phyloP scores from a whole-genome alignment of 1,139 yeast genomes.

The Yamadazyma jaroonii region DNA sequence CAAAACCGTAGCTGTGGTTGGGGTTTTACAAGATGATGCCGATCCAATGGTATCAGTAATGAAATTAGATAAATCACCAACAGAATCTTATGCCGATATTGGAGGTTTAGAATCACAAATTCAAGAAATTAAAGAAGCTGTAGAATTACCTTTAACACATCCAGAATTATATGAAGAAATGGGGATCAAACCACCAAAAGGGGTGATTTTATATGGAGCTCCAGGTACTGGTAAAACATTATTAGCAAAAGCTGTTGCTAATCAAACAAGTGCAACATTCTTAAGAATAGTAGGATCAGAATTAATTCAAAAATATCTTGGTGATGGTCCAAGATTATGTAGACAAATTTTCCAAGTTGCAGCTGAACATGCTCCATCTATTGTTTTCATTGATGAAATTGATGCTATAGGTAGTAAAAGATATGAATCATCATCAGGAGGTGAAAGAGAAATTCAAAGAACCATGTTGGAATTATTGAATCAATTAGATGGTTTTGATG shows the following conservation, averaged over 20 bases:
- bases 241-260: conserved; percentile 97
- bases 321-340: conserved; percentile 96
- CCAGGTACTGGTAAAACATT: conserved; percentile 99
- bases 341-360: conserved; percentile 97
- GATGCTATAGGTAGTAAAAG: conserved; percentile 99
- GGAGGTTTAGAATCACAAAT: conserved; percentile 97
- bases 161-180: conserved; percentile 98
- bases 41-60: conserved; percentile 98
- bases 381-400: conserved; percentile 97
- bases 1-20: conserved; percentile 91
- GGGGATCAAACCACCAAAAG: conserved; percentile 99
- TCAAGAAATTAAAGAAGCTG: conserved; percentile 97
- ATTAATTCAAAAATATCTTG: conserved; percentile 92
- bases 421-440: conserved; percentile 94
- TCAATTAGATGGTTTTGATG: conserved; percentile 98
- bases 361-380: conserved; percentile 95
- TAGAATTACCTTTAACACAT: conserved; percentile 94
- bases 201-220: conserved; percentile 96
- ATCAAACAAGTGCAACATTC: conserved; percentile 95
- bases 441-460: conserved; percentile 97
- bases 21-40: conserved; percentile 91
- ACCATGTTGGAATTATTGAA: conserved; percentile 96
- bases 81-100: conserved; percentile 94
- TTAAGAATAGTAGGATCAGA: conserved; percentile 96
- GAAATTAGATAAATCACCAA: conserved; percentile 97